Conservation (phyloP, 352 stramenopile genomes). For the Pythium aquatile region DNA sequence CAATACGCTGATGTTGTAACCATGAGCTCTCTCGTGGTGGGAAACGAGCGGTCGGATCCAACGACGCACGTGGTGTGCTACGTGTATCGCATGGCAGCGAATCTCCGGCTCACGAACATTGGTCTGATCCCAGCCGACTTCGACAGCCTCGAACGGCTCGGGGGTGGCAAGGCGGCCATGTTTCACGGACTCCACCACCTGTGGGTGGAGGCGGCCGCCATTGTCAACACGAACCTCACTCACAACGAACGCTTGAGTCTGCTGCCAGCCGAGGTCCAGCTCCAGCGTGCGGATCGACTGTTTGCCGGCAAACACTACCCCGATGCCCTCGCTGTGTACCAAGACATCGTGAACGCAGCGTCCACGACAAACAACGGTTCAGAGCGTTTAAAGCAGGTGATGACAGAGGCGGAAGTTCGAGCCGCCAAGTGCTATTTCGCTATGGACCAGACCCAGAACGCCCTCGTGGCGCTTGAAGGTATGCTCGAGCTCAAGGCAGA, state of each 20-base stretch:
- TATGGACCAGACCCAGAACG: slow-evolving; percentile 46
- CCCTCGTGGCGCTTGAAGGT: slow-evolving; percentile 2
- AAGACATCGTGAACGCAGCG: slow-evolving; percentile 21
- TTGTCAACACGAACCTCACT: slow-evolving; percentile 8
- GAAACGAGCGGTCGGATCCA: slow-evolving; percentile 45
- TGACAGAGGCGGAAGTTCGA: slow-evolving; percentile 33
- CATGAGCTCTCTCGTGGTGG: slow-evolving; percentile 41
- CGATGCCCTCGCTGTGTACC: slow-evolving; percentile 47
- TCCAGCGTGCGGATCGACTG: slow-evolving; percentile 54
- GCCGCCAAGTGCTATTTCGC: slow-evolving; percentile 62
- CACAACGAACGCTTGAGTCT: too few species aligned
- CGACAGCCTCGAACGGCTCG: slow-evolving; percentile 48
- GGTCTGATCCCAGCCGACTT: slow-evolving; percentile 54
- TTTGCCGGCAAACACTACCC: slow-evolving; percentile 64
- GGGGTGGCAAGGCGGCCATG: slow-evolving; percentile 70
- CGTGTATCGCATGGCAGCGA: slow-evolving; percentile 70
- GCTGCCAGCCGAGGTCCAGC: slow-evolving; percentile 16
- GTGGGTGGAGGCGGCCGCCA: slow-evolving; percentile 59
- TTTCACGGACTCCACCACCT: slow-evolving; percentile 71
- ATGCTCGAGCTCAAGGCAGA: slow-evolving; percentile 30
- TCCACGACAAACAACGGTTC: too few species aligned
- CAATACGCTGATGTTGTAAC: slow-evolving; percentile 58
- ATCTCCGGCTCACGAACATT: slow-evolving; percentile 55
- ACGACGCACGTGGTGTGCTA: slow-evolving; percentile 75
- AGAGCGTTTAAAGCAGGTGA: too few species aligned